Base-by-base conservation (phyloP, 2,329 filamentous ascomycete genomes). In the Penicillium sp. region DNA sequence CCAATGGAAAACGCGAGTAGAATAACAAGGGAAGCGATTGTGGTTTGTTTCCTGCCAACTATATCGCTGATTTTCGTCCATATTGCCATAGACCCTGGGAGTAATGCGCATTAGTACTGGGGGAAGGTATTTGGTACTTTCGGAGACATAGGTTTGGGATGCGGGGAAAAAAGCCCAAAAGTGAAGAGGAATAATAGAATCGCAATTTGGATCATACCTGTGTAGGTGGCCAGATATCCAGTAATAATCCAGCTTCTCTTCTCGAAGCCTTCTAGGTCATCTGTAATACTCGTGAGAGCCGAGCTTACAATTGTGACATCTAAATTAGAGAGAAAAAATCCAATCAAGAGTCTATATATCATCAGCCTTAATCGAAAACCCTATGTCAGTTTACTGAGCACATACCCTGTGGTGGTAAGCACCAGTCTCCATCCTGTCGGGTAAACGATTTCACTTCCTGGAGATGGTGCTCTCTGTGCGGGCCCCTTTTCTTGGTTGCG, bases 271-370 rank as follows among this genome's bases (percentile, higher is more conserved):
- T 68, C 57, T 6, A 75, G 46, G 10, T 66, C 62, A 56, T 73
- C 63, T 3, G 69, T 71, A 45, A 74, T 74, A 19, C 61, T 60
- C 4, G 73, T 59, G 1, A 75, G 59, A 5, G 71, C 65, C 1
- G 71, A 73, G 56, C 70, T 73, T 4, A 71, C 69, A 26, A 74
- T 68, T 4, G 70, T 67, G n/a, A 68, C 61, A 53, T 74, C 69
- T 19, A 74, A 31, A 43, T 69, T 72, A 16, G 67, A 65, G 14
- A 73, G 61, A 36, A 69, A 73, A 45, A 68, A 65, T 9, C 66
- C 55, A 49, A 67, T 63, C 45, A 69, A 48, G 17, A 67, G 59
- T 28, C 71, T 65, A n/a, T 44, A 25, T 7, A 37, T 37, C 3
- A 22, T 47, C n/a, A 41, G 19, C 31, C 35, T 16, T 33, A 16